phyloP scores from a whole-genome alignment of 2,329 filamentous ascomycete species.

The Trichophaea hybrida region DNA sequence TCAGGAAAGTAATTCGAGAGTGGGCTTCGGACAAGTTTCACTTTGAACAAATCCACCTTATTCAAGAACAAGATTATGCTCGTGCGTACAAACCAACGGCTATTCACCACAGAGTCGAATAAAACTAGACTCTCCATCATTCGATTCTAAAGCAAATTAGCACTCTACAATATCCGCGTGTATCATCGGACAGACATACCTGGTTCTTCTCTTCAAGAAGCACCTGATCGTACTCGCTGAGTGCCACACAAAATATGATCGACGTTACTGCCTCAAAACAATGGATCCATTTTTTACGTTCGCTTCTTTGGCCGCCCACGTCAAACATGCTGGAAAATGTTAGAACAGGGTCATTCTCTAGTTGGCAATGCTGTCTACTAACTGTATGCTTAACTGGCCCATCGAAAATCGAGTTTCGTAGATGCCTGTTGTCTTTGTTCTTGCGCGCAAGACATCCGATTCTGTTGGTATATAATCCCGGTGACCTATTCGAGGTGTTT shows the following conservation, averaged over 20 bases:
- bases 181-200: constrained; percentile 38
- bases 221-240: constrained; percentile 97
- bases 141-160: constrained; percentile 53
- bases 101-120: constrained; percentile 98
- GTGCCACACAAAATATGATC: constrained; percentile 95
- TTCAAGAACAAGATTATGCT: constrained; percentile 98
- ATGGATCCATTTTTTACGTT: constrained; percentile 99
- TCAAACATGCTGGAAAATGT: constrained; percentile 74
- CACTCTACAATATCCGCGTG: not conserved
- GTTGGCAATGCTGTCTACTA: constrained; percentile 33
- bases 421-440: constrained; percentile 97
- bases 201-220: constrained; percentile 93
- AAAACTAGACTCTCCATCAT: constrained; percentile 98
- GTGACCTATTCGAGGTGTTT: constrained; percentile 69
- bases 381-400: constrained; percentile 98
- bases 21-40: constrained; percentile 79
- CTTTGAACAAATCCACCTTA: constrained; percentile 96
- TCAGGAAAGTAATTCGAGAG: constrained; percentile 93
- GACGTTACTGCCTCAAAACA: constrained; percentile 99
- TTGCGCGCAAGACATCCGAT: constrained; percentile 83
- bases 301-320: constrained; percentile 89
- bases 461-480: constrained; percentile 83
- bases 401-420: constrained; percentile 98
- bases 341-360: constrained; percentile 22
- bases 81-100: constrained; percentile 96